Evolutionary conservation across 2,329 filamentous ascomycete species (phyloP), one percentile per base, ranked within the genome.

Genomic region (Chrysosporium keratinophilum): DNA sequence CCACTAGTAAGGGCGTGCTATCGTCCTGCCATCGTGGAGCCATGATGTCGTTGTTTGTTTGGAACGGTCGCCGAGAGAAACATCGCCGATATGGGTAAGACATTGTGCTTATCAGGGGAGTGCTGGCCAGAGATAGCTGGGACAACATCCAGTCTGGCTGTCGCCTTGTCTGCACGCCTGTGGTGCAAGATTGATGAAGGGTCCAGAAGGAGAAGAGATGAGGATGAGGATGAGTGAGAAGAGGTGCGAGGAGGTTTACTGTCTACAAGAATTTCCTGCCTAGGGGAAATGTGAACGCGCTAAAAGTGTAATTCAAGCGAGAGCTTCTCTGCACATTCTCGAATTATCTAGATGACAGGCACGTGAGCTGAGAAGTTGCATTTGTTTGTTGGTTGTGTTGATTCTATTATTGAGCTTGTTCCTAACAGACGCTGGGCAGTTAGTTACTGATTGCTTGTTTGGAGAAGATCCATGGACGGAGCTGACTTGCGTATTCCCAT

Each of bases 311-410:
- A 50, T 42, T 23, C 47, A 50, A 33, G 46, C 35, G 20, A 33
- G 37, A 41, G 35, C 47, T 50, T 42, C 47, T 50, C 35, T 42
- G 20, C 35, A 31, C n/a, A 35, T 50, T 50, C 47, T 50, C 37
- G 35, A 41, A 42, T 49, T 50, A 28, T 50, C 47, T 50, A 17
- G 35, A 31, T 31, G 17, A 49, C 5, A 15, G 15, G 28, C 44
- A 41, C 20, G 35, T 50, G 34, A 42, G 20, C 12, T 31, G n/a
- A 10, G 19, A 49, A 10, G 12, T 49, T 12, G 4, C 34, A 5
- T 48, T 23, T 48, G 31, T n/a, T 31, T 34, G 20, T 20, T 48
- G 11, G 11, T 15, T 15, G n/a, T 45, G 43, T 7, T 10, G 9
- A 42, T 42, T 20, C 17, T 23, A 20, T 9, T 33, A 5, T 28